Evolutionary conservation across 2,329 filamentous ascomycete species (phyloP).

Genomic region (Cladosporium sp.): DNA sequence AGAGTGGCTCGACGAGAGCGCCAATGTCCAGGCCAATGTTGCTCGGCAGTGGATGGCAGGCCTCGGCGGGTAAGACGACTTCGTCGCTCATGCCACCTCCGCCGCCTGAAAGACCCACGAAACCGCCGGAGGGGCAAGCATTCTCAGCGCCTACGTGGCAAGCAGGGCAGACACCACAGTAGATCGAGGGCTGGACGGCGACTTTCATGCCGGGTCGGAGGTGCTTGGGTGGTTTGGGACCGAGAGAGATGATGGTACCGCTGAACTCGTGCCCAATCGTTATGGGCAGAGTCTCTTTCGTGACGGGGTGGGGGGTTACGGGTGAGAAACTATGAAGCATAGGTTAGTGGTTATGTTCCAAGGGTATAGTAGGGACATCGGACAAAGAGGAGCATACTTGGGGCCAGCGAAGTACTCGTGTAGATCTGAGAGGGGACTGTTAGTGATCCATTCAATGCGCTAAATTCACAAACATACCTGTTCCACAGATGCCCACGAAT

Average conservation of each 20-base stretch:
- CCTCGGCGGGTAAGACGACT: slow-evolving; percentile 53
- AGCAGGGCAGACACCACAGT: slow-evolving; percentile 58
- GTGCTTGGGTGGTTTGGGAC: slow-evolving; percentile 36
- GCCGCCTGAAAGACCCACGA: slow-evolving; percentile 46
- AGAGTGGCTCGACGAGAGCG: slow-evolving; percentile 65
- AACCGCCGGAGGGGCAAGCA: slow-evolving; percentile 59
- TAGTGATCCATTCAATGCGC: slow-evolving; percentile 15
- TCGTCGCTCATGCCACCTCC: slow-evolving; percentile 60
- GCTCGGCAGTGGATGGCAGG: slow-evolving; percentile 55
- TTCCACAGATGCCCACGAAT: slow-evolving; percentile 58
- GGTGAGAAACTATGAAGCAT: slow-evolving; percentile 48
- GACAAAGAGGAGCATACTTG: slow-evolving; percentile 30
- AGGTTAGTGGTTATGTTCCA: background rate
- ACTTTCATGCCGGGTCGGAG: slow-evolving; percentile 60
- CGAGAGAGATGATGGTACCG: slow-evolving; percentile 62
- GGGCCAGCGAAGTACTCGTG: slow-evolving; percentile 55
- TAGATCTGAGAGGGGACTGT: slow-evolving; percentile 42
- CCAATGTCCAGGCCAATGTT: slow-evolving; percentile 55
- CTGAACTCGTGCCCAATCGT: slow-evolving; percentile 67
- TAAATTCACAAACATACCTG: slow-evolving; percentile 28
- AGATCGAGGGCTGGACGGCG: slow-evolving; percentile 62
- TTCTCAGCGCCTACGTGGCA: slow-evolving; percentile 59
- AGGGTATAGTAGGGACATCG: background rate
- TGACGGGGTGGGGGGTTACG: slow-evolving; percentile 58
- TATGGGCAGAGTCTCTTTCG: slow-evolving; percentile 59